Base-by-base conservation (phyloP, 495 filamentous ascomycete species). In the Filosporella fistucella region DNA sequence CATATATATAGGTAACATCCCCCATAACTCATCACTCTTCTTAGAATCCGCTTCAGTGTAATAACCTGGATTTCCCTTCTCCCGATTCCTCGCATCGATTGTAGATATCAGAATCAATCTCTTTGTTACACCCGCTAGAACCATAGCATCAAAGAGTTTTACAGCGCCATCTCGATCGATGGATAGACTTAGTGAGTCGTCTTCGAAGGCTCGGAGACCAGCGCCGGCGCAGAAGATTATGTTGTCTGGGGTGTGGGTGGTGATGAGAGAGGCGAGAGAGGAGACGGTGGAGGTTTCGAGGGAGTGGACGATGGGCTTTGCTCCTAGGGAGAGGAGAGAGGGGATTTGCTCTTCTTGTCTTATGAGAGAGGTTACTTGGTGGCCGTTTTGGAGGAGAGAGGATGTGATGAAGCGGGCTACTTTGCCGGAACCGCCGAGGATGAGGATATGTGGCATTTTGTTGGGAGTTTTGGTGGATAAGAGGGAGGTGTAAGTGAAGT, bases 401-500 rank as follows among this genome's bases (percentile, higher is more conserved):
- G 54, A 57, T 44, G 60, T 61, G 24, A 67, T 49, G 42, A 63
- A 61, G 21, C 53, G 52, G 35, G 63, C 63, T 18, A 61, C 43
- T 56, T 65, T 67, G 39, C 63, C 63, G 21, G 51, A 56, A 39
- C 63, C 63, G 29, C 63, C 63, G 53, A 67, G 62, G 28, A 67
- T 56, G 33, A 67, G 53, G n/a, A 55, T 59, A 21, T 37, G 58
- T 26, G 56, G 40, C 49, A 51, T 49, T 47, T n/a, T n/a, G n/a
- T n/a, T n/a, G n/a, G n/a, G n/a, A n/a, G n/a, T 39, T 57, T 4
- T 10, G 14, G 30, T 37, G 14, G 29, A 14, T 20, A 16, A 34
- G 34, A 45, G n/a, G 23, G 12, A 34, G 13, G 20, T 45, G 13
- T 42, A 29, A 29, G 28, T n/a, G n/a, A 30, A 8, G 28, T 8